Base-by-base conservation (phyloP, 306 rosid species). In the Prunus mira region DNA sequence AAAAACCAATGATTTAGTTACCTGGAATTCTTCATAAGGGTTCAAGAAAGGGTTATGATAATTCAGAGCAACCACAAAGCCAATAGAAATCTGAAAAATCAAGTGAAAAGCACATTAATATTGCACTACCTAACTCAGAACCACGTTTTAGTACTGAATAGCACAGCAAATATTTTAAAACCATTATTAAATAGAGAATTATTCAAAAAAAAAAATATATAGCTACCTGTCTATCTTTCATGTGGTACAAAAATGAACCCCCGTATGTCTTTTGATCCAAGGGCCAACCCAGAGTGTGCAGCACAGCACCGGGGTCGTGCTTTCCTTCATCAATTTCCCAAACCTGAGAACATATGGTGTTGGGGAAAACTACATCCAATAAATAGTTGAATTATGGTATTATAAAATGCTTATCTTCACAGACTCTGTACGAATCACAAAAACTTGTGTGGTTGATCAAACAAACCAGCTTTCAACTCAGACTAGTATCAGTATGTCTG, bases 11-110 rank as follows among this genome's bases (percentile, higher is more conserved):
- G 30, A 70, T 4, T 38, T 20, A 76, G 28, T 30, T 83, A 94
- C 98, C 98, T 94, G 98, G 81, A 92, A 94, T 82, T 94, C 98
- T 84, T 92, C 98, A 50, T 91, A 94, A 30, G 97, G 97, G 80
- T 81, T 94, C 86, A 91, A 76, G 75, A 77, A 92, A 54, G 98
- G 93, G 74, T 92, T 92, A 78, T 84, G 85, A 85, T 94, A 94
- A 82, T 94, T 88, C 86, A 94, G 82, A 80, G 98, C 95, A 82
- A 92, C 91, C 75, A 94, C 98, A 56, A 92, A 79, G 84, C 98
- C 98, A 54, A 94, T 75, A 60, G 95, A 87, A 78, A 94, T 82
- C 98, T 94, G 96, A 79, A 72, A 73, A 67, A 62, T 65, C 27
- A 75, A 56, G 17, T 12, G 47, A 54, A 20, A 55, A 63, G 66